Conservation (phyloP, 1,139 yeast species). For the Pichia inconspicua region DNA sequence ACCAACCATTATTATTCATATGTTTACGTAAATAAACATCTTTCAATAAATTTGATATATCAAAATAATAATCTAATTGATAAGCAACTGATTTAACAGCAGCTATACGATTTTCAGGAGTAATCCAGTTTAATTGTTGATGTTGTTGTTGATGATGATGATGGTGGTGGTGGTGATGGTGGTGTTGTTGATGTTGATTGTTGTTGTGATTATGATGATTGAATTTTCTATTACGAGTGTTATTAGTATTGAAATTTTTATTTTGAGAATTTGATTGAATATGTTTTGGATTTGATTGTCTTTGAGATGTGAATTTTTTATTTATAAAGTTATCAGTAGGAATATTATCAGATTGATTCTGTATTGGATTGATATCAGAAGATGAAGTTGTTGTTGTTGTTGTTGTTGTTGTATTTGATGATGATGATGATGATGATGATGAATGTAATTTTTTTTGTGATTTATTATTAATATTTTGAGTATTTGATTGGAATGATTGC, state of each 20-base stretch:
- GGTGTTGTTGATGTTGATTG: background rate
- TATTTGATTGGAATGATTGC: too few relatives aligned
- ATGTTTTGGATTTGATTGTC: background rate
- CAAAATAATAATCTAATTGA: conserved; percentile 85
- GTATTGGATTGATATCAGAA: too few relatives aligned
- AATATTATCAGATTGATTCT: too few relatives aligned
- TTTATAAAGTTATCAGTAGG: too few relatives aligned
- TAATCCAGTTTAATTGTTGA: conserved; percentile 7
- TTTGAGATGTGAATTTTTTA: background rate
- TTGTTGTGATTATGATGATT: background rate
- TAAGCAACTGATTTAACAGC: conserved; percentile 27
- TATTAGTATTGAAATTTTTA: background rate
- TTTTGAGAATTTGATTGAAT: background rate
- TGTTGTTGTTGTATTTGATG: too few relatives aligned
- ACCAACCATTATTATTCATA: conserved; percentile 73
- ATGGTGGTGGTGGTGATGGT: background rate
- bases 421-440: too few relatives aligned
- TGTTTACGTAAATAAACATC: conserved; percentile 72
- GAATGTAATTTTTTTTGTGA: too few relatives aligned
- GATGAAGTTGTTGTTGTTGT: too few relatives aligned
- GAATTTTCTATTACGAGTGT: conserved; percentile 4
- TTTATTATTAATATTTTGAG: too few relatives aligned
- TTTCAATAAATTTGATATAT: conserved; percentile 76
- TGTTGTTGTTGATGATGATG: background rate
- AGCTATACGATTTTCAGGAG: conserved; percentile 9